Evolutionary conservation across 768 basidiomycete genomes (phyloP).

Genomic region (Fibroporia radiculosa): DNA sequence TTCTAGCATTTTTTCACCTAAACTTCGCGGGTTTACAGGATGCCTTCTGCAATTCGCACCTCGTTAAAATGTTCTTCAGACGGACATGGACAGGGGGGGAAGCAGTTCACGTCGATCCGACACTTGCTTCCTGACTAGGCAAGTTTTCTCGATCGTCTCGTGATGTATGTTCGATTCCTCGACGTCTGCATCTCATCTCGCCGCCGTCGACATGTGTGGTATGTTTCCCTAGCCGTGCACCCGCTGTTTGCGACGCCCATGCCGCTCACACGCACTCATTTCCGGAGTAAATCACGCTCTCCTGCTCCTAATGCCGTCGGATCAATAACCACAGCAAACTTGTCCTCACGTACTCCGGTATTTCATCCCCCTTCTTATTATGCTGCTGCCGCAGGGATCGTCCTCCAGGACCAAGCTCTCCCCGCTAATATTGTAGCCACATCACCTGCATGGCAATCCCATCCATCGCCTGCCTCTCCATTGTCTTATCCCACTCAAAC

Average conservation of each 20-base stretch:
- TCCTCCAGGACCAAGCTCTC: not conserved
- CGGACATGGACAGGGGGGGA: no score
- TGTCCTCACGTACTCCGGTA: slow-evolving; percentile 16
- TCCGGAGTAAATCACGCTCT: slow-evolving; percentile 14
- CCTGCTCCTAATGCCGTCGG: slow-evolving; percentile 6
- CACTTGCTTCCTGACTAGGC: not conserved
- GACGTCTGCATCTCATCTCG: not conserved
- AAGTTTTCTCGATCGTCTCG: slow-evolving; percentile 2
- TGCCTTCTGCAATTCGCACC: no score
- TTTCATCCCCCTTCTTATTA: slow-evolving; percentile 30
- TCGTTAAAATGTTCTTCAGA: no score
- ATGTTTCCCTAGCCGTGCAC: no score
- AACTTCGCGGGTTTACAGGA: no score
- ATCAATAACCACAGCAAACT: not conserved
- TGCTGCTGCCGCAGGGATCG: slow-evolving; percentile 26
- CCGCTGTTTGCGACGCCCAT: slow-evolving; percentile 3
- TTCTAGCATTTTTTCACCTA: no score
- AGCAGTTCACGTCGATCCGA: no score
- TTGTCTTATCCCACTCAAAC: slow-evolving; percentile 10
- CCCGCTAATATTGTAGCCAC: no score
- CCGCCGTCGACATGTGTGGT: not conserved
- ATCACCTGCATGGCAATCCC: not conserved
- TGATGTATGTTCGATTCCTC: not conserved
- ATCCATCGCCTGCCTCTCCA: slow-evolving; percentile 1
- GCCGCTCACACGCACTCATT: slow-evolving; percentile 14